Evolutionary conservation across 345 rosid genomes (phyloP).

Genomic region (Brassica rapa): DNA sequence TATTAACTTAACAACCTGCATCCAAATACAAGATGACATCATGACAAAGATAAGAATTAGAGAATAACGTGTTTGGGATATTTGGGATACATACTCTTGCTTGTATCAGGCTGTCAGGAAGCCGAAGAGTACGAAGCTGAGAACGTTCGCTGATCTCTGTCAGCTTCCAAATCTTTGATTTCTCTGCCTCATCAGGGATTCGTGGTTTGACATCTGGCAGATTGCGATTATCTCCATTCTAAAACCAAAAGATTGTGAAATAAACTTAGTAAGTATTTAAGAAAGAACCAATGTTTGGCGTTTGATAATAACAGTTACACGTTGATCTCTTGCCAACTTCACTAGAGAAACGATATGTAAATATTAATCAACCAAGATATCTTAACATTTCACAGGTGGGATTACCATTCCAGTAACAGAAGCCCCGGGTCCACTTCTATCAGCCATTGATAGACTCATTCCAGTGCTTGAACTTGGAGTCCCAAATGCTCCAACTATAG

Average conservation of each 20-base stretch:
- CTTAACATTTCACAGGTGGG: neutral
- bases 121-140: constrained; percentile 60
- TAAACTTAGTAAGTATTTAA: constrained; percentile 10
- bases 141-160: constrained; percentile 59
- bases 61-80: neutral
- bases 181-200: constrained; percentile 57
- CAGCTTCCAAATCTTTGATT: constrained; percentile 69
- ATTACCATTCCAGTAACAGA: constrained; percentile 52
- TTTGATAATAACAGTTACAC: constrained; percentile 2
- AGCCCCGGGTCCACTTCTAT: constrained; percentile 53
- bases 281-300: constrained; percentile 1
- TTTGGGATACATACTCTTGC: constrained; percentile 47
- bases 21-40: constrained; percentile 24
- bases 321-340: constrained; percentile 13
- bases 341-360: neutral
- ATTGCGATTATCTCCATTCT: constrained; percentile 59
- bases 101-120: constrained; percentile 57
- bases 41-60: constrained; percentile 7
- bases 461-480: constrained; percentile 47
- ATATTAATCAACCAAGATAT: constrained; percentile 11
- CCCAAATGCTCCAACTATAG: constrained; percentile 40
- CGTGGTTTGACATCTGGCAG: constrained; percentile 60
- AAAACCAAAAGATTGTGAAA: constrained; percentile 27
- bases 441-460: constrained; percentile 39
- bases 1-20: constrained; percentile 63